phyloP scores from a whole-genome alignment of 1,139 yeast genomes.

The Diutina catenulata region DNA sequence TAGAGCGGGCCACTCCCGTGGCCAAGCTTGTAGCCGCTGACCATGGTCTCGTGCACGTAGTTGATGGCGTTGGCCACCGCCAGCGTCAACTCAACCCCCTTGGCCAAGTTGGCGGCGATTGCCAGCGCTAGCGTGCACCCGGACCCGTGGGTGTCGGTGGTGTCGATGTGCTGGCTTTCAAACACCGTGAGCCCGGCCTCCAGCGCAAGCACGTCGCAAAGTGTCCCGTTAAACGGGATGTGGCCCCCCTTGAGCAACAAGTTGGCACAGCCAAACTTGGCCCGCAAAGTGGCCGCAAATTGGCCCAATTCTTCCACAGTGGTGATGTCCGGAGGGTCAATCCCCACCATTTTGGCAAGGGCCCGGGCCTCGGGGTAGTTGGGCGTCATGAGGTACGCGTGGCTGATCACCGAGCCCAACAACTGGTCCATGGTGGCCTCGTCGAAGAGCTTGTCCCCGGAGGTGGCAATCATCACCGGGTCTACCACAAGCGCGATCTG shows the following conservation, averaged over 20 bases:
- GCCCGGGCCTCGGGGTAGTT: constrained; percentile 55
- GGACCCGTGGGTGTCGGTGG: constrained; percentile 72
- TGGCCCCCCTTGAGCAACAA: constrained; percentile 82
- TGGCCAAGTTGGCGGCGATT: constrained; percentile 65
- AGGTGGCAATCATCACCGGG: constrained; percentile 76
- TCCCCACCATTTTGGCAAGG: constrained; percentile 16
- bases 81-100: constrained; percentile 28
- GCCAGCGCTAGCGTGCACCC: constrained; percentile 85
- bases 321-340: constrained; percentile 8
- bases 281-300: constrained; percentile 34
- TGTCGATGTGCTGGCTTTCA: constrained; percentile 35
- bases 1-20: constrained; percentile 66
- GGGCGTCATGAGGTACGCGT: constrained; percentile 65
- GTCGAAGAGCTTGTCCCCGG: constrained; percentile 51
- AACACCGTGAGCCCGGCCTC: constrained; percentile 16
- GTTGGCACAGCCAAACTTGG: constrained; percentile 32
- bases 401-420: constrained; percentile 35
- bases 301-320: constrained; percentile 23
- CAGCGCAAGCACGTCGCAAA: constrained; percentile 11
- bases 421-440: constrained; percentile 33
- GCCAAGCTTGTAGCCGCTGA: constrained; percentile 30
- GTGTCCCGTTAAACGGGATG: constrained; percentile 32
- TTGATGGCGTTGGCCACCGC: constrained; percentile 48
- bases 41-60: constrained; percentile 58
- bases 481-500: constrained; percentile 47